phyloP scores from a whole-genome alignment of 75 land plant genomes.

The Sequoia sempervirens region DNA sequence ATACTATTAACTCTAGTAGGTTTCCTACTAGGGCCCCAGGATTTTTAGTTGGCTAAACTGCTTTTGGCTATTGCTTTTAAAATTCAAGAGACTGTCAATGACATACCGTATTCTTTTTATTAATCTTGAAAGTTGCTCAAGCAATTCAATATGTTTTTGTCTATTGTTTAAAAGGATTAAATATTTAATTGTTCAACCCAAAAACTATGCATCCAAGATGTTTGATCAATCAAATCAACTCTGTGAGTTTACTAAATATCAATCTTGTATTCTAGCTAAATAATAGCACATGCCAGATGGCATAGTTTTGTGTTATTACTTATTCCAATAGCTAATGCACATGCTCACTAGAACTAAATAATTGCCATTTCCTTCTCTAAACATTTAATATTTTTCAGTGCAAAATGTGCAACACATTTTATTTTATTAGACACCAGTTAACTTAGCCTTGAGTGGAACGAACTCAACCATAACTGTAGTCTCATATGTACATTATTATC shows the following conservation, averaged over 20 bases:
- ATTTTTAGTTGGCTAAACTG: background rate
- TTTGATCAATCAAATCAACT: background rate
- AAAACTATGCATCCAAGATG: background rate
- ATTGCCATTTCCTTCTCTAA: background rate
- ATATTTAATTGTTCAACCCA: background rate
- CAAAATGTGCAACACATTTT: background rate
- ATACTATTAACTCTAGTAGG: background rate
- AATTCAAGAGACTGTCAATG: background rate
- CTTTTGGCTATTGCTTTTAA: background rate
- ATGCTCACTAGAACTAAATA: background rate
- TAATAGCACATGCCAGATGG: background rate
- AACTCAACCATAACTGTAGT: background rate
- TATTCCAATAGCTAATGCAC: background rate
- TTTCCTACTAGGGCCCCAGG: background rate
- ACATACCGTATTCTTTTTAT: too few species aligned
- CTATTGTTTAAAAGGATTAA: too few species aligned
- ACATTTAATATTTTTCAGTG: background rate
- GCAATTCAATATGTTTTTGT: background rate
- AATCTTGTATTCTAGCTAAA: background rate
- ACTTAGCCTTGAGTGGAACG: background rate
- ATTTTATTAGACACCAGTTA: background rate
- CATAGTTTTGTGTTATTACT: background rate
- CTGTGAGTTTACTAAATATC: background rate
- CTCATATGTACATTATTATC: background rate
- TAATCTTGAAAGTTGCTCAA: background rate